Conservation (phyloP, 768 basidiomycete genomes). For the Podaxis sp. region DNA sequence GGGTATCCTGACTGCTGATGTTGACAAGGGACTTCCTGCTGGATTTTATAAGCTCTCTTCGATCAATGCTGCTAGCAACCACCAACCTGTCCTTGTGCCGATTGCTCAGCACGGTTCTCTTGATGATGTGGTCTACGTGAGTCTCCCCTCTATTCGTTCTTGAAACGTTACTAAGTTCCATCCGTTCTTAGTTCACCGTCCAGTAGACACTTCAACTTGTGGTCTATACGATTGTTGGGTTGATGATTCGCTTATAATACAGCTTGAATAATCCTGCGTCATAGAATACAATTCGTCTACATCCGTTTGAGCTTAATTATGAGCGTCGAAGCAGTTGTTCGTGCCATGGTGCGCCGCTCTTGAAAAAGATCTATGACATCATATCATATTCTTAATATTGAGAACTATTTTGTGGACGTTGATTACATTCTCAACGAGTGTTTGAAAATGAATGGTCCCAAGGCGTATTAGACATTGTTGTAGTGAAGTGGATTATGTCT, state of each 20-base stretch:
- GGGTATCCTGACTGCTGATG: slow-evolving; percentile 51
- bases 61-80: slow-evolving; percentile 59
- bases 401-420: not conserved
- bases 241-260: not conserved
- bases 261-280: not conserved
- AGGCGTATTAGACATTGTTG: not conserved
- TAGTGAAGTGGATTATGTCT: slow-evolving; percentile 16
- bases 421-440: not conserved
- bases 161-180: not conserved
- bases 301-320: no score
- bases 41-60: slow-evolving; percentile 61
- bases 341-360: not conserved
- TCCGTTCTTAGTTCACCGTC: slow-evolving; percentile 26
- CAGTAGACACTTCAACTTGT: slow-evolving; percentile 16
- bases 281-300: not conserved
- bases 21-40: slow-evolving; percentile 56
- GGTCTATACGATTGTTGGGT: not conserved
- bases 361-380: not conserved
- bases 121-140: slow-evolving; percentile 58
- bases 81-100: slow-evolving; percentile 59
- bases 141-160: slow-evolving; percentile 20
- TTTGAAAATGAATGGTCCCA: not conserved
- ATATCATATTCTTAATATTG: not conserved
- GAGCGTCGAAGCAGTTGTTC: no score
- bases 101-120: slow-evolving; percentile 60